Base-by-base conservation (phyloP, 2,329 filamentous ascomycete genomes). In the Torrubiellomyces zombiae region DNA sequence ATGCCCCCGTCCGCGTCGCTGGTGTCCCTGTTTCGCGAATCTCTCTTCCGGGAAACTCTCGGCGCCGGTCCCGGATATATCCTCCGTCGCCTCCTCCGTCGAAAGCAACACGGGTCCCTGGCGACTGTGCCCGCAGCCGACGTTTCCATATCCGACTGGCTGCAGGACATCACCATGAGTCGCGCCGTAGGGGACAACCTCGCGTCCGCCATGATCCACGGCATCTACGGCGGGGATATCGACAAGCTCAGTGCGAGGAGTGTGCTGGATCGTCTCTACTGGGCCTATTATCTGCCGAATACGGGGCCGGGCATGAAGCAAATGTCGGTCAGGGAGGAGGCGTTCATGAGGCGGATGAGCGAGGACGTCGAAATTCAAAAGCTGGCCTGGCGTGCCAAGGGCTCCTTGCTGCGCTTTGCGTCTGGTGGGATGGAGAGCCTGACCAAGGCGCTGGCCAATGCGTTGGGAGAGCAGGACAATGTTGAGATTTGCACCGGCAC, bases 181-280 rank as follows among this genome's bases (percentile, higher is more conserved):
- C 27, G 33, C 19, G 29, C 41, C 17, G 34, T 78, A 6, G 69
- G 70, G 9, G 62, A 89, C 37, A 85, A 91, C 38, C 27, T 93
- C 11, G 51, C 71, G 6, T 93, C 82, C 5, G 82, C 75, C 25
- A 53, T 72, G 42, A 41, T 82, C 26, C 89, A 95, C 48, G 89
- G 89, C 20, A 82, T 95, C 30, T 93, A 91, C 48, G 89, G 85
- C 13, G 89, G 89, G 5, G 79, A 94, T 49, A 69, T 92, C 23
- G 71, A 79, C 45, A 64, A 75, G 43, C 57, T 95, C 25, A 93
- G 83, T 48, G 70, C 69, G 23, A 70, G 69, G 37, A 71, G 68
- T 25, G 55, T 74, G 7, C 36, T 49, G 11, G 47, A 50, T 14
- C 37, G 38, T 20, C 24, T 43, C 20, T 51, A 43, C 31, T 45